Conservation (phyloP, 139 green algal genomes). For the Haematococcus lacustris region DNA sequence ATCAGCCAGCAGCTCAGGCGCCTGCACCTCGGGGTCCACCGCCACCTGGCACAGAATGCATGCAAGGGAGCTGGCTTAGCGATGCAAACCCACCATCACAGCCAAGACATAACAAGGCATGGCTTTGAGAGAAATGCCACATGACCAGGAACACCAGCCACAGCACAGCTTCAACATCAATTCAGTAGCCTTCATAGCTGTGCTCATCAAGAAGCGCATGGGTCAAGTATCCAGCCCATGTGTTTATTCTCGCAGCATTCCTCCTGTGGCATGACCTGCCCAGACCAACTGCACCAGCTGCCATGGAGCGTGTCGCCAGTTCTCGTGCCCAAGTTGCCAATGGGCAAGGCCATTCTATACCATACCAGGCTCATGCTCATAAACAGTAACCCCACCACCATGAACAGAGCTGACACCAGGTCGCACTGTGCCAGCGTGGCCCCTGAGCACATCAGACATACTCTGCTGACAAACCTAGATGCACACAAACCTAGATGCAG, state of each 20-base stretch:
- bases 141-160: neutral
- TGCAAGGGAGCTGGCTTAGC: too few relatives aligned
- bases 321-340: too few relatives aligned
- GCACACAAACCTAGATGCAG: neutral
- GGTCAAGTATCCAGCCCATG: too few relatives aligned
- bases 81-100: too few relatives aligned
- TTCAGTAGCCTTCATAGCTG: neutral
- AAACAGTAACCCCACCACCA: too few relatives aligned
- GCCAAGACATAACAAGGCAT: neutral
- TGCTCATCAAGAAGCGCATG: neutral
- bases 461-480: neutral
- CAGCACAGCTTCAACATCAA: neutral
- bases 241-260: too few relatives aligned
- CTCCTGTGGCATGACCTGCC: too few relatives aligned
- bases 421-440: neutral
- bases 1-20: slow-evolving; percentile 67
- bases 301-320: too few relatives aligned
- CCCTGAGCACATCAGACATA: neutral
- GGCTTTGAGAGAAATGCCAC: neutral
- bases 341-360: too few relatives aligned
- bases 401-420: neutral
- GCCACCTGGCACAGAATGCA: slow-evolving; percentile 6
- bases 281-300: too few relatives aligned
- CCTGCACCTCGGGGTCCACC: slow-evolving; percentile 51
- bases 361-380: too few relatives aligned